Evolutionary conservation across 1,284 basidiomycete genomes (phyloP).

Genomic region (Heterobasidion irregulare): DNA sequence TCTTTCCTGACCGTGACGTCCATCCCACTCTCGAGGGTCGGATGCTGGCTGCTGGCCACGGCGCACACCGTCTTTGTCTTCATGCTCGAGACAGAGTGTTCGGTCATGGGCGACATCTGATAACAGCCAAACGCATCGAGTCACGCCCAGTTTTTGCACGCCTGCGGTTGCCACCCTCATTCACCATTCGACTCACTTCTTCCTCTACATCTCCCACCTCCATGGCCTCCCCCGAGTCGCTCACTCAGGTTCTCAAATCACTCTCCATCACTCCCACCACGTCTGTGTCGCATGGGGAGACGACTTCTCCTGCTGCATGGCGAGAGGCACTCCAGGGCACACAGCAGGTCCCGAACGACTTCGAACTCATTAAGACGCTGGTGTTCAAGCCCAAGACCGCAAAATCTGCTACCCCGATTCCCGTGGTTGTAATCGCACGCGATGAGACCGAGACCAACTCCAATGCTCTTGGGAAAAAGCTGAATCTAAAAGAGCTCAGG

Average conservation of each 20-base stretch:
- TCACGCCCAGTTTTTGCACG: constrained; percentile 15
- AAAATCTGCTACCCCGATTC: constrained; percentile 78
- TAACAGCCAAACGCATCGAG: constrained; percentile 24
- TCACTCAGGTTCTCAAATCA: constrained; percentile 32
- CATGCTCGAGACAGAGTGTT: neutral
- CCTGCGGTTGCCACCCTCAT: constrained; percentile 1
- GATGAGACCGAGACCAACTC: constrained; percentile 80
- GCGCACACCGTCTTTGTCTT: neutral
- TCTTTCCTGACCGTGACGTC: too few species aligned
- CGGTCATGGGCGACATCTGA: constrained; percentile 16
- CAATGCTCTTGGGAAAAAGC: constrained; percentile 68
- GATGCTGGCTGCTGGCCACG: neutral
- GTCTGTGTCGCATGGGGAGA: constrained; percentile 41
- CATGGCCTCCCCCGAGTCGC: constrained; percentile 23
- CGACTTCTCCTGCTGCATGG: constrained; percentile 64
- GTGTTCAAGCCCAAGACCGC: constrained; percentile 91
- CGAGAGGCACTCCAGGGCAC: constrained; percentile 47
- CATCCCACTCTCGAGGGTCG: neutral
- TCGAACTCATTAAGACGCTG: constrained; percentile 74
- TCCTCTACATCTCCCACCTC: constrained; percentile 6
- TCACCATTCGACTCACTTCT: neutral
- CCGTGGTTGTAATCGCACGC: constrained; percentile 81
- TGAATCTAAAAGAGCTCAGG: constrained; percentile 85
- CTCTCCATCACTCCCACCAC: constrained; percentile 48
- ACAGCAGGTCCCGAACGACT: constrained; percentile 42